Conservation (phyloP, 495 filamentous ascomycete species). For the Pseudotulostoma volvatum region DNA sequence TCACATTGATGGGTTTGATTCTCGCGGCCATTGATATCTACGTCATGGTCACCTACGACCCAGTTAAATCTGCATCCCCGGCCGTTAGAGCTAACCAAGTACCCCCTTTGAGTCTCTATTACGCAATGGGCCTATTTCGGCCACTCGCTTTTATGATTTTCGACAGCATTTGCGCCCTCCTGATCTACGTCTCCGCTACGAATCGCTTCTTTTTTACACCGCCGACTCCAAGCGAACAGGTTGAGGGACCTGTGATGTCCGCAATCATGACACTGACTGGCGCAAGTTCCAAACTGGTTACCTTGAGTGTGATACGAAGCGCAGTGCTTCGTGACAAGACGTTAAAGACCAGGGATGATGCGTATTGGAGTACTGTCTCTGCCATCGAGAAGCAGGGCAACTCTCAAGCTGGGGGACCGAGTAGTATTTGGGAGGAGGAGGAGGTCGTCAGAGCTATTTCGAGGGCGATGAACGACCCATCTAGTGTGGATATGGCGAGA, state of each 20-base stretch:
- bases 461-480: slow-evolving; percentile 23
- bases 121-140: slow-evolving; percentile 45
- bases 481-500: slow-evolving; percentile 30
- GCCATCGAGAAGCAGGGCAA: slow-evolving; percentile 21
- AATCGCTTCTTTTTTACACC: slow-evolving; percentile 49
- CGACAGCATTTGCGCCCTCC: slow-evolving; percentile 40
- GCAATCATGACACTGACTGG: slow-evolving; percentile 27
- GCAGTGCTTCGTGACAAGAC: slow-evolving; percentile 39
- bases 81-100: slow-evolving; percentile 21
- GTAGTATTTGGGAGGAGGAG: slow-evolving; percentile 35
- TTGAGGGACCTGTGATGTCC: slow-evolving; percentile 23
- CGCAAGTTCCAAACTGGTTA: slow-evolving; percentile 33
- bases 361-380: slow-evolving; percentile 40
- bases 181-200: slow-evolving; percentile 61
- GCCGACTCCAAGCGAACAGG: slow-evolving; percentile 29
- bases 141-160: slow-evolving; percentile 39
- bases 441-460: slow-evolving; percentile 40
- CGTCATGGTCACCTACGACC: slow-evolving; percentile 43
- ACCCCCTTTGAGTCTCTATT: slow-evolving; percentile 40
- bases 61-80: slow-evolving; percentile 28
- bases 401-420: slow-evolving; percentile 8
- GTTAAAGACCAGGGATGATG: slow-evolving; percentile 36
- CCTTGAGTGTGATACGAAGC: slow-evolving; percentile 38
- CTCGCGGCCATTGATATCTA: slow-evolving; percentile 51
- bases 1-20: slow-evolving; percentile 43